Evolutionary conservation across 2,329 filamentous ascomycete species (phyloP), one percentile per base, ranked within the genome.

Genomic region (Tolypocladium inflatum): DNA sequence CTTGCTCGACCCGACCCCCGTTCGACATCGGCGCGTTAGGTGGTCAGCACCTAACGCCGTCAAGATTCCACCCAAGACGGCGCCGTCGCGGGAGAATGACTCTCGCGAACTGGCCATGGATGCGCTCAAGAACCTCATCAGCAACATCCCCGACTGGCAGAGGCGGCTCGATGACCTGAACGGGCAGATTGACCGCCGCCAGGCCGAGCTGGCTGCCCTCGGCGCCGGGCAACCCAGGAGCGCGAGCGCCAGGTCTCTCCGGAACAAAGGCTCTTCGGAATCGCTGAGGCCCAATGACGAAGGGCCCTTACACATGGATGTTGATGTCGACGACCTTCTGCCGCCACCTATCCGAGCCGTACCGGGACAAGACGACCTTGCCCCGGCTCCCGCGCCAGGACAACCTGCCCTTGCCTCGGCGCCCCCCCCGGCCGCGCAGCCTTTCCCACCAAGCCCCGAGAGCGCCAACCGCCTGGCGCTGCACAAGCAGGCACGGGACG

Each of bases 111-210:
- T 76, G 73, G 74, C 76, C 61, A 80, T 82, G 72, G 84, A 86
- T 60, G 79, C 83, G 35, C 71, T 87, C 57, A 78, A 74, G 57
- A 78, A 78, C 59, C 74, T 87, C 42, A 74, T 76, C 57, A 74
- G 69, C 62, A 82, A 84, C 60, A 76, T 85, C 48, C 84, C 84
- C 19, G 78, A 80, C 67, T 87, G 84, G 84, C 73, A 81, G 42
- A 73, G 73, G 59, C 78, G 81, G 26, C 76, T 87, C 51, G 80
- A 85, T 61, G 80, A 85, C 55, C 77, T 87, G 58, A 84, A 78
- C 65, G 75, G 76, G 59, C 80, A 87, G 68, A 84, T 87, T 59
- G 78, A 83, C 59, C 75, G 80, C 65, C 82, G 84, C 59, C 84
- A 87, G 73, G 71, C 75, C 55, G 83, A 86, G 66, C 75, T 87